A percentile compares a stretch with the other conserved stretches of the same genome.
Evolutionary conservation across 306 rosid genomes (phyloP).

Genomic region (Abrus precatorius): DNA sequence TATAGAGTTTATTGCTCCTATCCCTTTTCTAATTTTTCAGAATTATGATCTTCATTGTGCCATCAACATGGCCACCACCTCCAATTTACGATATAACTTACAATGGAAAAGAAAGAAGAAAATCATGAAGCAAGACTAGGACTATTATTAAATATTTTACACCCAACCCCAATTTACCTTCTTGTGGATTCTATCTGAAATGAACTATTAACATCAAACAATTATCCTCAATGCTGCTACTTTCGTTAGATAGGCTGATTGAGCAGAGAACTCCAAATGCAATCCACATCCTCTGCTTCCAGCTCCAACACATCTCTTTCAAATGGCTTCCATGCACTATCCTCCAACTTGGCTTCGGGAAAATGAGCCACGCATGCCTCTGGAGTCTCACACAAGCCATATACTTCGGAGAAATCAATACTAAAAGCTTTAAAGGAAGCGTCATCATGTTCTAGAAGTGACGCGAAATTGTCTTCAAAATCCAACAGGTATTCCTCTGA

Average conservation of each 20-base stretch:
- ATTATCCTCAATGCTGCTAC: not conserved
- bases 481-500: slow-evolving; percentile 54
- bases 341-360: slow-evolving; percentile 15
- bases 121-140: not conserved
- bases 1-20: too few relatives aligned
- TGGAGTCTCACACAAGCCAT: not conserved
- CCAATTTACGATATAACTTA: not conserved
- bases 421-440: slow-evolving; percentile 19
- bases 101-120: not conserved
- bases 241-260: slow-evolving; percentile 48
- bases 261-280: slow-evolving; percentile 62
- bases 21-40: too few relatives aligned
- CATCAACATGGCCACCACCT: too few relatives aligned
- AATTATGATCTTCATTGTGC: too few relatives aligned
- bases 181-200: not conserved
- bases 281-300: slow-evolving; percentile 56
- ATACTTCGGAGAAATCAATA: slow-evolving; percentile 27
- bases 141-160: slow-evolving; percentile 24
- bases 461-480: slow-evolving; percentile 63
- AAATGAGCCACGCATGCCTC: slow-evolving; percentile 39
- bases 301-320: slow-evolving; percentile 50
- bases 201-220: slow-evolving; percentile 35
- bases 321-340: not conserved
- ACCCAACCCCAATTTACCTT: slow-evolving; percentile 29
- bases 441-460: slow-evolving; percentile 49